phyloP scores from a whole-genome alignment of 2,329 filamentous ascomycete genomes.

The Rhynchosporium secalis region DNA sequence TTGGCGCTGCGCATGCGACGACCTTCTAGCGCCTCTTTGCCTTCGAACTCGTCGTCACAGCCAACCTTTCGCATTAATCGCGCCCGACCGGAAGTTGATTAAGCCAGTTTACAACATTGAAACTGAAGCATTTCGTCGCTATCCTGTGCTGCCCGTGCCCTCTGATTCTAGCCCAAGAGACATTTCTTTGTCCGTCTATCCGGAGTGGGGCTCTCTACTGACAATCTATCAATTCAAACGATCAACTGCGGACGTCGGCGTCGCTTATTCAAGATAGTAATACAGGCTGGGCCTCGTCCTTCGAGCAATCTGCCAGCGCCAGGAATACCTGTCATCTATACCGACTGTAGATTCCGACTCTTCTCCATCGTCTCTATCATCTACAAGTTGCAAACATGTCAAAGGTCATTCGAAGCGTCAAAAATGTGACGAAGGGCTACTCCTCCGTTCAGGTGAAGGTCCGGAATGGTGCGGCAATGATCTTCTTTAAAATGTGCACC shows the following conservation, averaged over 20 bases:
- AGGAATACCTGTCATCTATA: constrained; percentile 12
- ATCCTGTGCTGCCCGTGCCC: neutral
- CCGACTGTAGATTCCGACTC: constrained; percentile 5
- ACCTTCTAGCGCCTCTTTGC: constrained; percentile 12
- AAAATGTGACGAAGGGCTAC: constrained; percentile 99
- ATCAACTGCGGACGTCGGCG: constrained; percentile 18
- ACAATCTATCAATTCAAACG: constrained; percentile 16
- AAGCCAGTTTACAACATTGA: constrained; percentile 22
- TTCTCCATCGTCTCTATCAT: neutral
- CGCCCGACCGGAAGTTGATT: constrained; percentile 19
- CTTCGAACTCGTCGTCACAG: constrained; percentile 15
- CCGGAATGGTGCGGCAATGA: constrained; percentile 74
- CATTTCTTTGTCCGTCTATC: constrained; percentile 3
- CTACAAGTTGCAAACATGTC: constrained; percentile 65
- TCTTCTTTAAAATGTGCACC: constrained; percentile 18
- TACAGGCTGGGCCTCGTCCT: constrained; percentile 14
- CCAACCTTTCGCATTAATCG: constrained; percentile 23
- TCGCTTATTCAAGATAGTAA: constrained; percentile 11
- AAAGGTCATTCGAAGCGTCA: constrained; percentile 94
- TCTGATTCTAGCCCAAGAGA: neutral
- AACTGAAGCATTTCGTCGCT: constrained; percentile 23
- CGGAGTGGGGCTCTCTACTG: constrained; percentile 25
- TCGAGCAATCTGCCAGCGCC: constrained; percentile 14
- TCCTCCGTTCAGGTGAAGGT: constrained; percentile 97
- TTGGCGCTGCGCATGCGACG: constrained; percentile 17